Evolutionary conservation across 768 basidiomycete species (phyloP).

Genomic region (Leccinellum rugosiceps): DNA sequence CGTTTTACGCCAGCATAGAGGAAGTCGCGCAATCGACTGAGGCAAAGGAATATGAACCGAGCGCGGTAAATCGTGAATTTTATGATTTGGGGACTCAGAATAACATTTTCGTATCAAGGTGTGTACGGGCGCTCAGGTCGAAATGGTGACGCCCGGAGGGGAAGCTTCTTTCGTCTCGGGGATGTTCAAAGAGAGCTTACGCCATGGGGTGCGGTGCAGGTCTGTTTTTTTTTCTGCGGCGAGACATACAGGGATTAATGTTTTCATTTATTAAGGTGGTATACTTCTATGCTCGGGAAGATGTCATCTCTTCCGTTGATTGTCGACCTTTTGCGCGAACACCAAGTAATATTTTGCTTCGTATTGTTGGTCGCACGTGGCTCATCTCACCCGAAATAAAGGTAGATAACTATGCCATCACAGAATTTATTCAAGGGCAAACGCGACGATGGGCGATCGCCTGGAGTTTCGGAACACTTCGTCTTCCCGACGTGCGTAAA

Average conservation of each 20-base stretch:
- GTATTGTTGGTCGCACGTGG: not conserved
- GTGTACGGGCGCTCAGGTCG: constrained; percentile 81
- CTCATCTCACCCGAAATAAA: constrained; percentile 28
- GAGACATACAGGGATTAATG: not conserved
- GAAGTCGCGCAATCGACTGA: constrained; percentile 62
- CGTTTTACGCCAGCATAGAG: constrained; percentile 78
- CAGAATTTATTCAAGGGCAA: constrained; percentile 80
- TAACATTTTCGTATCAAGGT: constrained; percentile 42
- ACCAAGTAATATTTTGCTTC: constrained; percentile 36
- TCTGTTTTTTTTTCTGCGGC: constrained; percentile 23
- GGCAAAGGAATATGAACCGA: constrained; percentile 63
- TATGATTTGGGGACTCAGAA: not conserved
- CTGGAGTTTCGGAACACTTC: constrained; percentile 70
- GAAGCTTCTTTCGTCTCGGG: constrained; percentile 72
- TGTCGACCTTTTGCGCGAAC: constrained; percentile 48
- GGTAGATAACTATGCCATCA: constrained; percentile 86
- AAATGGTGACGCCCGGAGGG: constrained; percentile 89
- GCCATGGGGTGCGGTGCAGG: constrained; percentile 53
- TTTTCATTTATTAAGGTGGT: constrained; percentile 60
- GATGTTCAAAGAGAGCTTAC: constrained; percentile 76
- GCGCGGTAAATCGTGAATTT: constrained; percentile 50
- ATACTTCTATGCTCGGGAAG: constrained; percentile 90
- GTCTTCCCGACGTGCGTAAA: constrained; percentile 73
- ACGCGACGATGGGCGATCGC: constrained; percentile 91
- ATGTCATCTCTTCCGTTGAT: constrained; percentile 67